Conservation (phyloP, 371 early-diverging fungal species). For the Syncephalis plumigaleata region DNA sequence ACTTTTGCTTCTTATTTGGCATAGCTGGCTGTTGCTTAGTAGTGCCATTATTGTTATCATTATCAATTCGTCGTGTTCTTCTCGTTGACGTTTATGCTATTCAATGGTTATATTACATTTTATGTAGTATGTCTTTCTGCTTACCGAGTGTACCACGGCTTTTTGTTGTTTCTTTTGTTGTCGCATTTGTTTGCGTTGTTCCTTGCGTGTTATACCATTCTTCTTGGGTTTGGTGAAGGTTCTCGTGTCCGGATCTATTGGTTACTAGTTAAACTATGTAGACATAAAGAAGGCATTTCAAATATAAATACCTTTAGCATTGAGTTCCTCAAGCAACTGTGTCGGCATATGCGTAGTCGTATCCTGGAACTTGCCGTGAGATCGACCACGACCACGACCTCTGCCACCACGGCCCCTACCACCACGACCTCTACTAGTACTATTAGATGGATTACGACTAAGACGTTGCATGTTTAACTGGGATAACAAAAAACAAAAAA, state of each 20-base stretch:
- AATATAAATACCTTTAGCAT: slow-evolving; percentile 9
- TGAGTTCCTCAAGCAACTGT: slow-evolving; percentile 12
- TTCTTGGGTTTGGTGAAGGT: too few species aligned
- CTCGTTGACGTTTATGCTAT: slow-evolving; percentile 12
- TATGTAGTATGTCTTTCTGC: too few species aligned
- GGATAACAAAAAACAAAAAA: too few species aligned
- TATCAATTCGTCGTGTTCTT: slow-evolving; percentile 8
- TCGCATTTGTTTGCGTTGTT: slow-evolving; percentile 2
- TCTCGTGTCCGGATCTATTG: too few species aligned
- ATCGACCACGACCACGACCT: slow-evolving; percentile 10
- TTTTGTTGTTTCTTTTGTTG: slow-evolving; percentile 11
- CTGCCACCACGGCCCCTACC: slow-evolving; percentile 8
- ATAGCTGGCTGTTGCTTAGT: neutral
- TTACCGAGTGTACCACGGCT: slow-evolving; percentile 2
- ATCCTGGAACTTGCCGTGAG: slow-evolving; percentile 10
- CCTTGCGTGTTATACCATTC: neutral
- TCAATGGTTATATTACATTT: slow-evolving; percentile 12
- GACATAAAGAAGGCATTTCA: slow-evolving; percentile 3
- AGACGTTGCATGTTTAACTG: too few species aligned
- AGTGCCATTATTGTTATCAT: neutral
- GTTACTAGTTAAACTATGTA: neutral
- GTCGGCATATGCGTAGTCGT: slow-evolving; percentile 14
- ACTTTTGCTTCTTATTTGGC: too few species aligned
- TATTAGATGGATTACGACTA: too few species aligned
- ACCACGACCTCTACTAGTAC: slow-evolving; percentile 2